Evolutionary conservation across 257 asterid species (phyloP).

Genomic region (Eucommia ulmoides): DNA sequence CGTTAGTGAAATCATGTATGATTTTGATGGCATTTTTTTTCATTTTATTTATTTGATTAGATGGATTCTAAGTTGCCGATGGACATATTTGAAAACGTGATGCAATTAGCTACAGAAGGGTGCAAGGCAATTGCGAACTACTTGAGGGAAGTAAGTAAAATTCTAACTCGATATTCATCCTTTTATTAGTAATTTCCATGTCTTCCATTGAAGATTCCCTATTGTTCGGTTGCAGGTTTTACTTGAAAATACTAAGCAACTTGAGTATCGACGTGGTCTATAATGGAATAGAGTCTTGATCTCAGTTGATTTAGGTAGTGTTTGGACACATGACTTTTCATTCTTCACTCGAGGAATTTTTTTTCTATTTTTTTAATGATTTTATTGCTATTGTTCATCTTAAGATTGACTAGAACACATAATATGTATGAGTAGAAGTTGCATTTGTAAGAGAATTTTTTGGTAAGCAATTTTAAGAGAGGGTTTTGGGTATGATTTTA

Average conservation of each 20-base stretch:
- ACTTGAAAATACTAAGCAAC: slow-evolving; percentile 57
- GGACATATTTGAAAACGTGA: slow-evolving; percentile 76
- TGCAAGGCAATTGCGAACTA: slow-evolving; percentile 84
- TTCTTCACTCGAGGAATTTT: too few species aligned
- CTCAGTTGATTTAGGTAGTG: too few species aligned
- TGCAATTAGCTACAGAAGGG: slow-evolving; percentile 89
- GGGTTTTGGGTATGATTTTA: too few species aligned
- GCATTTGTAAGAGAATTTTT: too few species aligned
- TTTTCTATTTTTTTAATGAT: too few species aligned
- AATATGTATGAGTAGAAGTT: too few species aligned
- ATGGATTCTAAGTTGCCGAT: slow-evolving; percentile 85
- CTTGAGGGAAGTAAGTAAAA: slow-evolving; percentile 55
- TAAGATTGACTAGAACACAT: too few species aligned
- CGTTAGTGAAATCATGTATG: neutral
- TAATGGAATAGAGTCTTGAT: too few species aligned
- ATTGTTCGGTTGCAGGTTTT: slow-evolving; percentile 34
- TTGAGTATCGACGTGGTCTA: slow-evolving; percentile 59
- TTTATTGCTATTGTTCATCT: too few species aligned
- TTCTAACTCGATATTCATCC: neutral
- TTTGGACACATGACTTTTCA: too few species aligned
- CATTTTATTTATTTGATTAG: too few species aligned
- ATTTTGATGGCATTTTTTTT: neutral
- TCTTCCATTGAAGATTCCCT: slow-evolving; percentile 1
- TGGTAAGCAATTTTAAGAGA: too few species aligned
- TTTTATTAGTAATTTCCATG: neutral